Evolutionary conservation across 768 basidiomycete genomes (phyloP), one percentile per base, ranked within the genome.

Genomic region (Pleurotus ostreatus): DNA sequence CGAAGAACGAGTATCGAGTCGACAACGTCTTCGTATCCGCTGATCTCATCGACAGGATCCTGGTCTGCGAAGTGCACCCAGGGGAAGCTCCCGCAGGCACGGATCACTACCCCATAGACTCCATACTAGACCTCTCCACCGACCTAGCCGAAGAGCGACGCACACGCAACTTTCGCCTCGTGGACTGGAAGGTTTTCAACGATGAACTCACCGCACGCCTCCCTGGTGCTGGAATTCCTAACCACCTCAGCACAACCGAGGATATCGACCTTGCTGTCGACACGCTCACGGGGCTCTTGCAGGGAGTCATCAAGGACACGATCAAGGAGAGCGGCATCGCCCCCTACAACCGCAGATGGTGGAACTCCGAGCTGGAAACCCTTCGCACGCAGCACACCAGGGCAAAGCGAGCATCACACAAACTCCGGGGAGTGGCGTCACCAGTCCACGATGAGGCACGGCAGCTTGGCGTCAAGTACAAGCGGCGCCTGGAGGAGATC

Each of bases 151-250:
- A 34, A 18, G 5, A 39, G 12, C 5, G 6, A 1, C 25, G 49
- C 0, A n/a, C 40, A 0, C 22, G 45, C 2, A 69, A 76, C 63
- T 78, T 68, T 53, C 16, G 63, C 1, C 23, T 40, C 5, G 60
- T 64, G 0, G 66, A 73, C 55, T 76, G 74, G 74, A 53, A 64
- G 0, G 49, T 58, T 0, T 72, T 74, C 55, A 45, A 59, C 2
- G 49, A 60, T 2, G 39, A n/a, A 1, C 62, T 23, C 2, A 23
- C 3, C 0, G 22, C 22, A 23, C 2, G 3, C 22, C 3, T 23
- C 22, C 22, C 4, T 2, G 3, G 3, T 23, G 22, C 22, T 23
- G 22, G 22, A 2, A 23, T 23, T 23, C 22, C 22, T 4, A 23
- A 4, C 22, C 22, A 23, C 22, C 22, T 23, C 4, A 2, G 2